Evolutionary conservation across 208 protist genomes (phyloP), one percentile per base, ranked within the genome.

Genomic region (Crithidia fasciculata): DNA sequence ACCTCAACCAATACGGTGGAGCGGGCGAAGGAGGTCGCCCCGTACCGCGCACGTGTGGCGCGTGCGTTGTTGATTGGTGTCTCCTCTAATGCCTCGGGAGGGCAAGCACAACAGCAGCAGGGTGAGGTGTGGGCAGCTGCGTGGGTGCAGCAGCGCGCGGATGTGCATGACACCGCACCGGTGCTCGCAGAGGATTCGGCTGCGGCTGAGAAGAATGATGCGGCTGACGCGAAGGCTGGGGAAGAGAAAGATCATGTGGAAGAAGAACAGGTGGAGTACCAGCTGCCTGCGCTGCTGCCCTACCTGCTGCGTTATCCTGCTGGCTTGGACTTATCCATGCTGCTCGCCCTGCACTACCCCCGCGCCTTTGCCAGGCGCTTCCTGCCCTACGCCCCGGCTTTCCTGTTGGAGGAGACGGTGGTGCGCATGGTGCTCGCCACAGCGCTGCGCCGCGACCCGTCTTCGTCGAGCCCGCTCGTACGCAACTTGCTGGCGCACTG

Each of bases 271-370:
- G 67, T 59, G 8, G 67, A 70, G 44, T 55, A 60, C 44, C 83
- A 87, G 56, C 71, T 93, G 12, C 86, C 86, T 3, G 74, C 86
- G 39, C 73, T 93, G 57, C 73, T 95, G n/a, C 90, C 90, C 0
- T 95, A 95, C 59, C 70, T 92, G 0, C 74, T 95, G 19, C 69
- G 74, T 19, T 82, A 53, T 13, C 72, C 70, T 8, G 74, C 79
- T 8, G 84, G 77, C 9, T 70, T 77, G 37, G 74, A 84, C 37
- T 45, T 90, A 49, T 70, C 84, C 0, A 61, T 76, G 37, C 74
- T 92, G 39, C 68, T 83, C 10, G 60, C 74, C 50, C 70, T 84
- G 19, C 73, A 85, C 55, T 76, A 84, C 60, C 69, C 78, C 4
- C 77, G 81, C 12, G 76, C 91, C 43, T 72, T 95, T 52, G 58